phyloP scores from a whole-genome alignment of 31 red algal species.

The Porphyra umbilicalis region DNA sequence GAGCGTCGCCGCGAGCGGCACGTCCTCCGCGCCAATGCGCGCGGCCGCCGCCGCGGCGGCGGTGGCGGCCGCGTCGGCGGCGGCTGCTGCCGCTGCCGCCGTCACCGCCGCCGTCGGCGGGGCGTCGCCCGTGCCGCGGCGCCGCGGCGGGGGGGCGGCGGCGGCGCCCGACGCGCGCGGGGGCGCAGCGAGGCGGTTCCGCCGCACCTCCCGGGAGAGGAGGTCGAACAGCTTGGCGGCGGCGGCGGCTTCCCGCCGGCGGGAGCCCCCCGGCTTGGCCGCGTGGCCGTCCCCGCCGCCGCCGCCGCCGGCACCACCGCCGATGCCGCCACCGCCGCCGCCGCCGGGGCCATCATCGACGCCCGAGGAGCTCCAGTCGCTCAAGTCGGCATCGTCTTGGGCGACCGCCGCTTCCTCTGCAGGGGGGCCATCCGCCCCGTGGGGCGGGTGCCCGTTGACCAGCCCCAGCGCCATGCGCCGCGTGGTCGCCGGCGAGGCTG shows the following conservation, averaged over 20 bases:
- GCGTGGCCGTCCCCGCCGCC: neutral
- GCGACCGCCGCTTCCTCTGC: neutral
- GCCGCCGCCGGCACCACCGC: neutral
- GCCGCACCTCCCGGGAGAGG: neutral
- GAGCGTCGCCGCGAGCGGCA: neutral
- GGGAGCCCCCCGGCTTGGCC: neutral
- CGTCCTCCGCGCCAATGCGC: neutral
- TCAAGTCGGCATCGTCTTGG: neutral
- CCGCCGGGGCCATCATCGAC: neutral
- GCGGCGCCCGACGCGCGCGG: neutral
- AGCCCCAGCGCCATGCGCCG: no score
- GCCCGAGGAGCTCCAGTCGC: neutral
- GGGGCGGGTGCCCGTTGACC: no score
- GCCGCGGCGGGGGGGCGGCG: neutral
- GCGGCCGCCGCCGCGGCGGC: neutral
- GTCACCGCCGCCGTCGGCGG: neutral
- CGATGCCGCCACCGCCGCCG: neutral
- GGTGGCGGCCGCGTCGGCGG: neutral
- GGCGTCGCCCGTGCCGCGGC: neutral
- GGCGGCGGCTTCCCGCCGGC: neutral
- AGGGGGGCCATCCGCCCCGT: no score
- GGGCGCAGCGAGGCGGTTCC: neutral
- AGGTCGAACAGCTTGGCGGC: neutral
- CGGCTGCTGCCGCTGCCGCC: neutral
- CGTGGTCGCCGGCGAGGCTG: no score